Evolutionary conservation across 176 grass and related monocot genomes (phyloP), one percentile per base, ranked within the genome.

Genomic region (Alopecurus myosuroides): DNA sequence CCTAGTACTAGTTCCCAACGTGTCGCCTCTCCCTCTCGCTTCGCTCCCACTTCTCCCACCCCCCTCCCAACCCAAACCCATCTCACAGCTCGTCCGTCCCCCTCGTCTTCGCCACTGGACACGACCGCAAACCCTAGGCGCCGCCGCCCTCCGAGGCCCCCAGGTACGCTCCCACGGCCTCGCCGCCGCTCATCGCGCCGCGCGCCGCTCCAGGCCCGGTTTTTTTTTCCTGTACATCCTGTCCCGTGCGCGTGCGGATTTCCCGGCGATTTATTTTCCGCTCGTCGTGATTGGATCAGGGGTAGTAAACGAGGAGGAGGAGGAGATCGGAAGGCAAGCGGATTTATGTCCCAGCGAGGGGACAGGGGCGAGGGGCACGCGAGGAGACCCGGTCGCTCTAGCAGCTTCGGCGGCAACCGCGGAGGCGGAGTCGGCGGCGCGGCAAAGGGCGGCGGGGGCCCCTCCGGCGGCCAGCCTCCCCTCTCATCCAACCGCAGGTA

Each of bases 301-400:
- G 88, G 46, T 36, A 64, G 65, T 9, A 58, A 71, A 78, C 42
- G 4, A 65, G 11, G 48, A 83, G 74, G 74, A 90, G 64, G 84
- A 90, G 84, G 79, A 90, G 74, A 90, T 90, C 88, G 88, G 80
- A 48, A 83, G 48, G 60, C 29, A 31, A 40, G 58, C 46, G 88
- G 55, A 90, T 90, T 90, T 98, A 98, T 98, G 95, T 98, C 95
- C 83, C 84, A 90, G 88, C 88, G 88, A 90, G 88, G 84, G 84
- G 88, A 88, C 85, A 92, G 85, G 84, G 92, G 81, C 86, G 90
- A 92, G 88, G 92, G 88, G 73, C 66, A 91, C 88, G 83, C 88
- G 83, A 92, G 88, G 91, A 95, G 90, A 95, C 83, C 92, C 90
- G 68, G 66, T 84, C 90, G 93, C 87, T 91, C 91, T 67, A 89